phyloP scores from a whole-genome alignment of 345 rosid genomes.

The Streptanthus diversifolius region DNA sequence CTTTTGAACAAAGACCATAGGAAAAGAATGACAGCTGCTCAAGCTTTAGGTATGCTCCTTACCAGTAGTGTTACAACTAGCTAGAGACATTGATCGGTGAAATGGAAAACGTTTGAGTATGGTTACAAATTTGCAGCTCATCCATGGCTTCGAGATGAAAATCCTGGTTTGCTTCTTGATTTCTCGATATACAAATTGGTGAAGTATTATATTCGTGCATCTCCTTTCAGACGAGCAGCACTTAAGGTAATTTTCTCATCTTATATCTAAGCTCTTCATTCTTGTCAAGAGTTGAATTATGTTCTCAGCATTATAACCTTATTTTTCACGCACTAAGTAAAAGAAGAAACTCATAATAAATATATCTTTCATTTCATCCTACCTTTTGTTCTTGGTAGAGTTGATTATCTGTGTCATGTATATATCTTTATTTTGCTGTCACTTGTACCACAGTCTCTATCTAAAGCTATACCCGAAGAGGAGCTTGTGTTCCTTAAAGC shows the following conservation, averaged over 20 bases:
- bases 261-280: no score
- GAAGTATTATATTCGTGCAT: constrained; percentile 68
- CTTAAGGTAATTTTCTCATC: constrained; percentile 52
- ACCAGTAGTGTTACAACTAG: not conserved
- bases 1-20: constrained; percentile 92
- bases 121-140: constrained; percentile 53
- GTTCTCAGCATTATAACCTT: no score
- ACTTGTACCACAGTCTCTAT: constrained; percentile 64
- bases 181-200: constrained; percentile 76
- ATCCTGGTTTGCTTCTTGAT: constrained; percentile 60
- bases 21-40: constrained; percentile 97
- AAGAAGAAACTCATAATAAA: no score
- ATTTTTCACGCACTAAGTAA: no score
- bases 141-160: constrained; percentile 78
- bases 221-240: constrained; percentile 82
- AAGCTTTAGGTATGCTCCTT: constrained; percentile 69
- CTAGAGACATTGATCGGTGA: not conserved
- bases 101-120: constrained; percentile 16
- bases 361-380: no score
- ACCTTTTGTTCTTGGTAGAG: no score
- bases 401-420: not conserved
- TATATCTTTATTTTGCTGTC: constrained; percentile 2
- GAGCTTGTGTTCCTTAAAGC: constrained; percentile 66
- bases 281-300: no score
- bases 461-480: constrained; percentile 84